Percentiles rank a stretch among this genome's conserved stretches.
These are phyloP conservation scores for Ustilago lituana DNA, from an alignment of 1,284 basidiomycete species.

Conservation along the genomic window DNA sequence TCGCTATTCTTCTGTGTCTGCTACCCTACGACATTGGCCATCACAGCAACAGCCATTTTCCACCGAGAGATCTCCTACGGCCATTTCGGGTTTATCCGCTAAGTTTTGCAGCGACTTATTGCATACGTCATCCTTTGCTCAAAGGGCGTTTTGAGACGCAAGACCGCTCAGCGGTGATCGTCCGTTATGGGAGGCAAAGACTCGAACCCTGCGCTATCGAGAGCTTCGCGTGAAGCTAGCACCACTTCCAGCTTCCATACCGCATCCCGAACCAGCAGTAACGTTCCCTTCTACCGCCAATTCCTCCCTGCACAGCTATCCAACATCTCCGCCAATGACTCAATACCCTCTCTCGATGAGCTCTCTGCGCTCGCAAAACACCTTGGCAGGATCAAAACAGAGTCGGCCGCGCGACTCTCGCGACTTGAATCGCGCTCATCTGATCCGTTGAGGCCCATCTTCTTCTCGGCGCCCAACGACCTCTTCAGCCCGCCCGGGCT, in stretches of 20 bases:
- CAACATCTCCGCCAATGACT: slow-evolving; percentile 37
- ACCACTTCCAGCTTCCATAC: slow-evolving; percentile 3
- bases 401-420: slow-evolving; percentile 28
- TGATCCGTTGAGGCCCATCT: slow-evolving; percentile 37
- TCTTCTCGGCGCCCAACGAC: slow-evolving; percentile 38
- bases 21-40: too few species aligned
- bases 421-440: slow-evolving; percentile 34
- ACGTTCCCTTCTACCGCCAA: slow-evolving; percentile 45
- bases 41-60: too few species aligned
- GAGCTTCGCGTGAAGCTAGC: slow-evolving; percentile 25
- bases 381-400: slow-evolving; percentile 36
- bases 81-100: too few species aligned
- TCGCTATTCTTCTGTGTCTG: too few species aligned
- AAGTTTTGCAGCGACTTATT: too few species aligned
- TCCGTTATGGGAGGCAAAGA: slow-evolving; percentile 37
- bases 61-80: too few species aligned
- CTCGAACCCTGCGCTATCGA: slow-evolving; percentile 19
- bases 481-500: slow-evolving; percentile 41
- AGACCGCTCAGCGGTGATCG: background rate
- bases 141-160: background rate
- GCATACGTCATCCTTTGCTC: too few species aligned
- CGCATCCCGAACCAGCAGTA: slow-evolving; percentile 8
- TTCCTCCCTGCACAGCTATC: slow-evolving; percentile 45
- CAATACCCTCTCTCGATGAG: slow-evolving; percentile 50
- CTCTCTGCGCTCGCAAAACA: slow-evolving; percentile 39